Percentiles rank a stretch among this genome's conserved stretches.
Evolutionary conservation across 2,329 filamentous ascomycete species (phyloP).

Genomic region (Ilyonectria sp.): DNA sequence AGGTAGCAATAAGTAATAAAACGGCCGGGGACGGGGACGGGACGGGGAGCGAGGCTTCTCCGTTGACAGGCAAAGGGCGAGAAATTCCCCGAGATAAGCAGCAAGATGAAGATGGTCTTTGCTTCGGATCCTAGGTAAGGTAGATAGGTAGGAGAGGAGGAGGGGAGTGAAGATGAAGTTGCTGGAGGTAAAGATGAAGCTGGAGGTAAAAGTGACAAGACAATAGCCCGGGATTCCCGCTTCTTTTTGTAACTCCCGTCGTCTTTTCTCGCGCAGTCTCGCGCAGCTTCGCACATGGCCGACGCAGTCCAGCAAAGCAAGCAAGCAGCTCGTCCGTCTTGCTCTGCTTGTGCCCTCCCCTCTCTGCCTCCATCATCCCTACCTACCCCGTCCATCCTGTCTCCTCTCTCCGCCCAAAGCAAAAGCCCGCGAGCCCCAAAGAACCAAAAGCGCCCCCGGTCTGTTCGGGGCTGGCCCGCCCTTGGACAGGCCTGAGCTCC

Average conservation of each 20-base stretch:
- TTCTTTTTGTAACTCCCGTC: slow-evolving; percentile 13
- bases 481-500: slow-evolving; percentile 40
- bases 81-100: neutral
- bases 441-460: neutral
- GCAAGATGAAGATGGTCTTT: too few relatives aligned
- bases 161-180: neutral
- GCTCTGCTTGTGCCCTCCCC: neutral
- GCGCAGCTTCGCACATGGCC: slow-evolving; percentile 25
- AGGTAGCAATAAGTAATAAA: neutral
- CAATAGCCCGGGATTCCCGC: slow-evolving; percentile 6
- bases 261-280: neutral
- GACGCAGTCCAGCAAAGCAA: slow-evolving; percentile 24
- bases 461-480: slow-evolving; percentile 2
- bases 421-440: neutral
- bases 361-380: neutral
- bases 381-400: neutral
- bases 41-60: neutral
- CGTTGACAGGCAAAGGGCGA: neutral
- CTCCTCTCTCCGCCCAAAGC: too few relatives aligned
- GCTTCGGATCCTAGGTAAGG: too few relatives aligned
- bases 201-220: neutral
- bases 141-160: neutral
- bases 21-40: neutral
- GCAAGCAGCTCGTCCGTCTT: neutral
- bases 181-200: neutral